Evolutionary conservation across 176 grass and related monocot genomes (phyloP), one percentile per base, ranked within the genome.

Genomic region (Coix lacrymajobi): DNA sequence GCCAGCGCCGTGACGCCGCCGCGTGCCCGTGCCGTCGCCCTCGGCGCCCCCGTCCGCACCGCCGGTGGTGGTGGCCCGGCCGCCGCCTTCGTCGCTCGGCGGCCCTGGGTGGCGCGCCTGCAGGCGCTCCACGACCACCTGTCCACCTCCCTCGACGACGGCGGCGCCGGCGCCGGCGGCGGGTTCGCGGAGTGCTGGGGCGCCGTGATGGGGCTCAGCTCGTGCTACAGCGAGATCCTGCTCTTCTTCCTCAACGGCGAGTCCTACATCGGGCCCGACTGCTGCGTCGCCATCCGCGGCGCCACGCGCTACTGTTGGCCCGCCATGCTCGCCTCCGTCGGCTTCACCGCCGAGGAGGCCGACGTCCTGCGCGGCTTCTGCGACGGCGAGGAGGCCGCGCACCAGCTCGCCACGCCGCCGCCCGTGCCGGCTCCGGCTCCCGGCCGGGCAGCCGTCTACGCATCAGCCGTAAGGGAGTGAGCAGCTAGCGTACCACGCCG

Each of bases 231-330:
- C 78, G 92, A 98, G 90, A 95, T 98, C 60, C 76, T 95, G 9
- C 66, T 98, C 38, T 95, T 98, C 92, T 88, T 95, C 85, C 4
- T 95, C 13, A 95, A 91, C 61, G 96, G 92, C 36, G 87, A 93
- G 83, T 91, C 89, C 4, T 95, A 91, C 85, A 87, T 95, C 45
- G 89, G 88, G 24, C 77, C 52, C 28, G 92, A 91, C 8, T 98
- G 92, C 85, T 95, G 92, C 85, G 45, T 77, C 73, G 92, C 91
- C 75, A 90, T 95, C 70, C 86, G 86, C 79, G 76, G 83, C 44
- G 85, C 92, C 71, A 95, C 92, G 6, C 90, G 44, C 46, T 87
- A 90, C 60, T 98, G 91, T 79, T 98, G 92, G 92, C 89, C 88
- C 11, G 71, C 92, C 84, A 78, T 90, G 89, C 89, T 95, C 82